Conservation (phyloP, 2,329 filamentous ascomycete species). For the Aspergillus ibericus region DNA sequence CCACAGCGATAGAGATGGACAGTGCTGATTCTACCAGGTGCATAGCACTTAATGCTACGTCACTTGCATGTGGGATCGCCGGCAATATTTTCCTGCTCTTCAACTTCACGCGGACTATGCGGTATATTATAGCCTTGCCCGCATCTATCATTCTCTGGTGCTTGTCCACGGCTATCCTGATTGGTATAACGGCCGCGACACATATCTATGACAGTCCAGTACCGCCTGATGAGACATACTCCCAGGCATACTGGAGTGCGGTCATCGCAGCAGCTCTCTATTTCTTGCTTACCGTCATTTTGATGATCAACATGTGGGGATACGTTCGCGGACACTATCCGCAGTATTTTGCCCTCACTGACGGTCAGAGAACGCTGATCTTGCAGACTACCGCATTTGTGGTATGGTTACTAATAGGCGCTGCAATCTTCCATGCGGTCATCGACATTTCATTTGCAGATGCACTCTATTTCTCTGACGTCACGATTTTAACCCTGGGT, state of each 20-base stretch:
- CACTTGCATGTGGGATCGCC: conserved; percentile 71
- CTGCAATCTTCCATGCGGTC: conserved; percentile 69
- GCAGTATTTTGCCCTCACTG: conserved; percentile 74
- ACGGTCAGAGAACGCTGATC: conserved; percentile 83
- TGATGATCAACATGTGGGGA: conserved; percentile 77
- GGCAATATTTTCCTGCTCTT: conserved; percentile 81
- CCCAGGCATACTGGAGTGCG: conserved; percentile 84
- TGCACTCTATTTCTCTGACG: conserved; percentile 75
- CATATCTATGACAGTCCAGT: conserved; percentile 59
- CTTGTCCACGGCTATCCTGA: conserved; percentile 61
- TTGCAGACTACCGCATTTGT: conserved; percentile 86
- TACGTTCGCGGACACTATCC: conserved; percentile 73
- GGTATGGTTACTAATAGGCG: conserved; percentile 75
- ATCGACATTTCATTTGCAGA: conserved; percentile 78
- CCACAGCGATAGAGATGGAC: background rate
- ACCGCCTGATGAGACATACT: conserved; percentile 57
- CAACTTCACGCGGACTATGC: conserved; percentile 79
- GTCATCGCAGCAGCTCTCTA: conserved; percentile 78
- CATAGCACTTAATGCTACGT: conserved; percentile 72
- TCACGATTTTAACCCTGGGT: conserved; percentile 63
- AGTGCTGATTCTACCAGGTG: conserved; percentile 53
- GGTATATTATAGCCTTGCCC: conserved; percentile 79
- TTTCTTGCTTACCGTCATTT: conserved; percentile 72
- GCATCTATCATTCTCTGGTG: conserved; percentile 81
- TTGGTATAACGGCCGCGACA: conserved; percentile 66